A percentile compares a stretch with the other conserved stretches of the same genome.
Evolutionary conservation across 2,329 filamentous ascomycete genomes (phyloP).

Genomic region (Colletotrichum chlorophyti): DNA sequence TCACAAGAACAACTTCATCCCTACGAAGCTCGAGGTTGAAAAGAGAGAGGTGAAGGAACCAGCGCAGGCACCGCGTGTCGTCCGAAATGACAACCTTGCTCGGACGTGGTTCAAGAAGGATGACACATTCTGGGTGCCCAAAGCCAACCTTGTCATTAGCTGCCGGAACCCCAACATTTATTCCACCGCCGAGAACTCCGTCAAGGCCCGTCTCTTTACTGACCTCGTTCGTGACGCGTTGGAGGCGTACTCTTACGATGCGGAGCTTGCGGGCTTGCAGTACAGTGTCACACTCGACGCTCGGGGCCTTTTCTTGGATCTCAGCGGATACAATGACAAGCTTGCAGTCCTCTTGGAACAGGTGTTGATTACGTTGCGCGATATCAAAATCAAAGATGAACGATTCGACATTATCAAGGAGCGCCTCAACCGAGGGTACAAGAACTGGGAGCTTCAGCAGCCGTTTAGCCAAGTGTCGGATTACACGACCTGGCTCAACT

Average conservation of each 20-base stretch:
- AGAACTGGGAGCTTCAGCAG: constrained; percentile 87
- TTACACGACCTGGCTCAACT: constrained; percentile 81
- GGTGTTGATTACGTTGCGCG: constrained; percentile 82
- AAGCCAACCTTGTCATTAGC: constrained; percentile 84
- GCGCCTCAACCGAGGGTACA: constrained; percentile 75
- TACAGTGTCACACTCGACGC: constrained; percentile 79
- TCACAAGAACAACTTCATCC: constrained; percentile 94
- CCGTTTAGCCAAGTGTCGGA: constrained; percentile 89
- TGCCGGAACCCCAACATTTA: constrained; percentile 81
- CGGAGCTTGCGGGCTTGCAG: constrained; percentile 86
- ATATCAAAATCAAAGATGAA: constrained; percentile 83
- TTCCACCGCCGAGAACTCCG: constrained; percentile 77
- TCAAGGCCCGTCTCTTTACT: constrained; percentile 81
- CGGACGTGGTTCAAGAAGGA: constrained; percentile 99
- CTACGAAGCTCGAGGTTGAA: constrained; percentile 90
- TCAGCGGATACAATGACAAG: constrained; percentile 97
- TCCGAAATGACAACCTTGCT: constrained; percentile 81
- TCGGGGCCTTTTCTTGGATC: constrained; percentile 77
- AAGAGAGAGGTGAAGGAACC: constrained; percentile 88
- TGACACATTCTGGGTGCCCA: constrained; percentile 97
- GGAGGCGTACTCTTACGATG: constrained; percentile 94
- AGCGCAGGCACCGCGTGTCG: constrained; percentile 75
- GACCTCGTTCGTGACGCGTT: constrained; percentile 88
- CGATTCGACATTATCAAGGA: constrained; percentile 94
- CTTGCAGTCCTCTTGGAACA: constrained; percentile 89